Conservation (phyloP, 2,329 filamentous ascomycete genomes). For the Colletotrichum sp. region DNA sequence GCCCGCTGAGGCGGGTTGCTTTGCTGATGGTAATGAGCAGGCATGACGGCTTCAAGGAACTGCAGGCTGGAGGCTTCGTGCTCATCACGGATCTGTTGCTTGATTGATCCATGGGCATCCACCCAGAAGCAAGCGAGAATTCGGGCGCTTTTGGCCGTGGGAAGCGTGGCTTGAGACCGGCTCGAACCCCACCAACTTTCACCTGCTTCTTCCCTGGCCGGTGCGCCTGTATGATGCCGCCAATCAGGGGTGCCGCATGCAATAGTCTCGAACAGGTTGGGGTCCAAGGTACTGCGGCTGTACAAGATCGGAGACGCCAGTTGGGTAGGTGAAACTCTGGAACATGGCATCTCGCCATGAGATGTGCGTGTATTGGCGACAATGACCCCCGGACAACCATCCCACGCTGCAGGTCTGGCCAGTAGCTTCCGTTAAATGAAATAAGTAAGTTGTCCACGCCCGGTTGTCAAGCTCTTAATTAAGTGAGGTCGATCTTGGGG, state of each 20-base stretch:
- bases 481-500: not conserved
- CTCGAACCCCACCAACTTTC: not conserved
- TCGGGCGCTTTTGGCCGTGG: conserved; percentile 3
- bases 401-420: conserved; percentile 2
- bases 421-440: not conserved
- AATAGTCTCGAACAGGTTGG: not conserved
- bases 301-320: not conserved
- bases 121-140: conserved; percentile 11
- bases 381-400: not conserved
- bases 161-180: conserved; percentile 7
- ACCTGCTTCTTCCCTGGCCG: conserved; percentile 1
- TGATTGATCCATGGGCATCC: conserved; percentile 10
- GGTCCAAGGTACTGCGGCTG: not conserved
- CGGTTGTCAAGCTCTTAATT: not conserved
- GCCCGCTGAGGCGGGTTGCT: not conserved
- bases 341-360: not conserved
- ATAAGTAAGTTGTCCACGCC: not conserved
- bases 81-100: conserved; percentile 19
- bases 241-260: conserved; percentile 7
- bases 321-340: not conserved
- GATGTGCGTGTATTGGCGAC: not conserved
- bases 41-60: not conserved
- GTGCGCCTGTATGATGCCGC: not conserved
- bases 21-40: not conserved
- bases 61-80: not conserved